Conservation (phyloP, 306 rosid species). For the Castanopsis chinensis region DNA sequence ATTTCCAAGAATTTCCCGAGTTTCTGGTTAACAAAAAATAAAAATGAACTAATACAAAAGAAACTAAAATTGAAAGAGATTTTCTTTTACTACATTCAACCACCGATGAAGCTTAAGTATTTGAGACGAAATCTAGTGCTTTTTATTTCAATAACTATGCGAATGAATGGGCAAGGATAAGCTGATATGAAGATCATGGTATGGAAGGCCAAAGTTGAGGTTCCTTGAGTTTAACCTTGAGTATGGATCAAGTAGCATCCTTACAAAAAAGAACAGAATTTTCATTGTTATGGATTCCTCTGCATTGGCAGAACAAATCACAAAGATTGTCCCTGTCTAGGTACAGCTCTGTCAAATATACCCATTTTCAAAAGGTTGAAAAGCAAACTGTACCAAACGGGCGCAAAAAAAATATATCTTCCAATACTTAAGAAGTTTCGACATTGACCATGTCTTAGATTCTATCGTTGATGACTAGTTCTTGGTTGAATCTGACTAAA, state of each 20-base stretch:
- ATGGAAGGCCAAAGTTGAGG: neutral
- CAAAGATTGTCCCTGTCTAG: neutral
- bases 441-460: neutral
- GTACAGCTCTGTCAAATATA: too few species aligned
- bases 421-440: neutral
- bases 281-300: neutral
- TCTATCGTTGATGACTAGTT: neutral
- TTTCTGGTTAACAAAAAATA: neutral
- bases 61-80: neutral
- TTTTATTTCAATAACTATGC: neutral
- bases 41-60: neutral
- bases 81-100: neutral
- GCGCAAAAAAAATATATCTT: neutral
- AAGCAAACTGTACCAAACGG: too few species aligned
- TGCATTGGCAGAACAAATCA: neutral
- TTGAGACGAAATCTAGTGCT: neutral
- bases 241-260: neutral
- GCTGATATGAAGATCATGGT: neutral
- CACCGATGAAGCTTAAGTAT: neutral
- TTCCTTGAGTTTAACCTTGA: neutral
- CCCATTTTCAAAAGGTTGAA: too few species aligned
- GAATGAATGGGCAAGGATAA: neutral
- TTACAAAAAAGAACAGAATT: neutral
- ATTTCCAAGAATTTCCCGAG: neutral
- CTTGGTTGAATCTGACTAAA: neutral